These are phyloP conservation scores for Phytophthora tentaculata DNA, from an alignment of 352 stramenopile genomes.

Conservation along the genomic window DNA sequence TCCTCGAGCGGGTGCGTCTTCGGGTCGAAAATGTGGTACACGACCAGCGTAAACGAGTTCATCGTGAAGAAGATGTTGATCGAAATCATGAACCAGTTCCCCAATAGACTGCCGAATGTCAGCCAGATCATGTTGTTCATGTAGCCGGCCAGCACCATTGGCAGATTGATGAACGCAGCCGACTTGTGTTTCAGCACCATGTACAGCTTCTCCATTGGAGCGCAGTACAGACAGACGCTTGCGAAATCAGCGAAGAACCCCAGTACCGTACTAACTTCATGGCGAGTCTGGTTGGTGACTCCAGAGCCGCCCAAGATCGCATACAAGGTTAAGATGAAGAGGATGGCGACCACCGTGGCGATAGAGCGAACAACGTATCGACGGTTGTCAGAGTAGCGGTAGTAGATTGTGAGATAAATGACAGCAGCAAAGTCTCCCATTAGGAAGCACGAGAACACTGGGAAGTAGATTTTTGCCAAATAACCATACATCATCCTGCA, in stretches of 20 bases:
- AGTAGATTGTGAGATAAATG: conserved; percentile 40
- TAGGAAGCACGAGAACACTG: conserved; percentile 25
- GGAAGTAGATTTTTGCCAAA: conserved; percentile 45
- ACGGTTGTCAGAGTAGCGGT: conserved; percentile 38
- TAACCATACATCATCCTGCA: conserved; percentile 51
- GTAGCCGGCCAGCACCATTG: conserved; percentile 47
- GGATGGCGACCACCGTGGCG: conserved; percentile 15
- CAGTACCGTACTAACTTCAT: conserved; percentile 40
- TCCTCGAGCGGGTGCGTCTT: conserved; percentile 37
- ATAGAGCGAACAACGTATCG: conserved; percentile 15
- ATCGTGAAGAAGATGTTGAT: conserved; percentile 44
- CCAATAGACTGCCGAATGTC: conserved; percentile 45
- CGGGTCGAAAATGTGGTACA: conserved; percentile 39
- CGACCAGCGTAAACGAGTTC: conserved; percentile 24
- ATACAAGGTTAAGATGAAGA: conserved; percentile 46
- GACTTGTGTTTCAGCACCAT: conserved; percentile 50
- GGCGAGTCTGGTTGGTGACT: conserved; percentile 33
- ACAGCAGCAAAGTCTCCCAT: conserved; percentile 20
- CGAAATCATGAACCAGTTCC: conserved; percentile 45
- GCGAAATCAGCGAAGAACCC: conserved; percentile 50
- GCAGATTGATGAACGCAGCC: conserved; percentile 53
- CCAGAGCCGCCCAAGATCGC: conserved; percentile 41
- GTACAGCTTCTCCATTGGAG: conserved; percentile 50
- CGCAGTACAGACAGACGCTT: conserved; percentile 50
- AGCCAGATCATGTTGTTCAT: conserved; percentile 63